Evolutionary conservation across 257 asterid genomes (phyloP), one percentile per base, ranked within the genome.

Genomic region (Solanum peruvianum): DNA sequence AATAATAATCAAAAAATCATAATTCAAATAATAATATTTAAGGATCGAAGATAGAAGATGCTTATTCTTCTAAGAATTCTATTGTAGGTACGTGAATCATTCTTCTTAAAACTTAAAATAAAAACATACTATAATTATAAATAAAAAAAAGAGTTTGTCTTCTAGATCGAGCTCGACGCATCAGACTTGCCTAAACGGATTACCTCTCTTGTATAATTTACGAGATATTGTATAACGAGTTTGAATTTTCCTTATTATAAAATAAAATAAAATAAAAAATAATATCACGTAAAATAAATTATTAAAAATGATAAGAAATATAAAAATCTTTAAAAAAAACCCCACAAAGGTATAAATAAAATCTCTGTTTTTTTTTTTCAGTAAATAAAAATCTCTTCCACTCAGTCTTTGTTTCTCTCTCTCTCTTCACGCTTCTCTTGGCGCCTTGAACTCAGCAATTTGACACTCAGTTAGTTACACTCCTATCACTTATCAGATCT

Each of bases 371-470:
- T 52, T 37, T 35, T 52, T 7, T 39, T 39, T 2, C 15, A 37
- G 41, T n/a, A 72, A 35, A 35, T 44, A 25, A 45, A 77, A 78
- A 8, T 14, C 64, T 27, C 84, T 9, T 18, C 85, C 85, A 23
- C 47, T 77, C 84, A 25, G 21, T 16, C 33, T 64, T 20, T 25
- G 16, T 66, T 20, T 9, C 21, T 73, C 35, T 73, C 18, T 75
- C 81, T 78, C 83, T 66, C 82, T 89, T 94, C 93, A 93, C 96
- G 93, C 90, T 87, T 89, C 90, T 90, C 95, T 82, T 72, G 93
- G 88, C 90, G 69, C 85, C 89, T 89, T 80, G 91, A 89, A 69
- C 85, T 89, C 91, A 76, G 88, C 86, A 52, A 16, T 62, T 64
- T 67, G 35, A 84, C 58, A 66, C 45, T 70, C 62, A 84, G 45